These are phyloP conservation scores for Fusarium pseudocircinatum DNA, from an alignment of 2,329 filamentous ascomycete species.

Conservation along the genomic window DNA sequence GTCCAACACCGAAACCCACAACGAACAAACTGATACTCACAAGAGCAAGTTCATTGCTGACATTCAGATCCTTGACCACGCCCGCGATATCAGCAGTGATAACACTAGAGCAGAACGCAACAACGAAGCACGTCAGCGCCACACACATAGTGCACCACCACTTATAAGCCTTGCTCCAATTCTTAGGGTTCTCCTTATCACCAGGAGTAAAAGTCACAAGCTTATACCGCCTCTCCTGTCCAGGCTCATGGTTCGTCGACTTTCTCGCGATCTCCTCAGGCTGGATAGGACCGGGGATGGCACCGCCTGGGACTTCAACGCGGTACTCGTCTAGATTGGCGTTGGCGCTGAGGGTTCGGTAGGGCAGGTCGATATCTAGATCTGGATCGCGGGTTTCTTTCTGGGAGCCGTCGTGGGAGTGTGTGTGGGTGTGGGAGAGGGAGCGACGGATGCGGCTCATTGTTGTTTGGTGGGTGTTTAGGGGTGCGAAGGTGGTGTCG, in stretches of 20 bases:
- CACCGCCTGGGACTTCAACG: conserved; percentile 67
- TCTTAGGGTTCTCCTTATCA: conserved; percentile 84
- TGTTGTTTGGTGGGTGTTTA: conserved; percentile 33
- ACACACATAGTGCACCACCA: conserved; percentile 91
- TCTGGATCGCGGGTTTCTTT: conserved; percentile 53
- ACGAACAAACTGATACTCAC: conserved; percentile 81
- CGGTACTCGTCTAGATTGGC: conserved; percentile 75
- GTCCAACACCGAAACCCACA: conserved; percentile 82
- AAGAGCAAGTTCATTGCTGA: conserved; percentile 77
- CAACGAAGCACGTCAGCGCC: conserved; percentile 78
- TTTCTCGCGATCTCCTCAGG: conserved; percentile 39
- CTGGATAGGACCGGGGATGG: conserved; percentile 61
- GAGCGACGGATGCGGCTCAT: conserved; percentile 36
- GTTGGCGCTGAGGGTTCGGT: conserved; percentile 67
- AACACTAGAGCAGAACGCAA: conserved; percentile 76
- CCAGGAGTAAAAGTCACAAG: conserved; percentile 73
- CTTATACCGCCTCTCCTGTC: conserved; percentile 51
- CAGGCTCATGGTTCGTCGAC: conserved; percentile 20
- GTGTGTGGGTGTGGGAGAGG: conserved; percentile 26
- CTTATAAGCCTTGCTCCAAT: conserved; percentile 81
- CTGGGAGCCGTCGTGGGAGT: conserved; percentile 22
- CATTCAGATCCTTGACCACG: conserved; percentile 69
- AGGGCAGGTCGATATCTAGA: conserved; percentile 68
- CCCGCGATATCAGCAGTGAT: conserved; percentile 80
- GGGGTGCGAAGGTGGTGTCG: conserved; percentile 36